These are phyloP conservation scores for Penicillium cinerascens DNA, from an alignment of 495 filamentous ascomycete genomes.

Conservation along the genomic window DNA sequence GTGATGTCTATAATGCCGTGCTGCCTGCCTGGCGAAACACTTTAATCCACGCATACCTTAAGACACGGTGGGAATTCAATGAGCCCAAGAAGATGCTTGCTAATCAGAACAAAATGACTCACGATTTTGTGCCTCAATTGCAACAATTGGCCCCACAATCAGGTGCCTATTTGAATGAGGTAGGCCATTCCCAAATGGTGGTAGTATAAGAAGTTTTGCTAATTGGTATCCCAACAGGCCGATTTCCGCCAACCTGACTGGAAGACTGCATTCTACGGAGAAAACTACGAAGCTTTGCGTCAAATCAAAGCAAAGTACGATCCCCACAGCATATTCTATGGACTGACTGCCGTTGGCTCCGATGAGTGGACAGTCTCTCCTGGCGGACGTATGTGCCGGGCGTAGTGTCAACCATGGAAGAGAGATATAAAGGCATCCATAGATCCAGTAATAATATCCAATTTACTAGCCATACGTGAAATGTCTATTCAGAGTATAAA, in stretches of 20 bases:
- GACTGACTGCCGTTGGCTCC: conserved; percentile 14
- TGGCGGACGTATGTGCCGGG: conserved; percentile 11
- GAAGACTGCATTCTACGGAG: conserved; percentile 10
- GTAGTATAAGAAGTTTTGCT: neutral
- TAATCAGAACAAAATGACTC: conserved; percentile 8
- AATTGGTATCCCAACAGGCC: conserved; percentile 1
- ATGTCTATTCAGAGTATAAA: too few species aligned
- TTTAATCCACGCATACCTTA: conserved; percentile 3
- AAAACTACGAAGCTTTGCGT: conserved; percentile 9
- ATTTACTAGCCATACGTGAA: too few species aligned
- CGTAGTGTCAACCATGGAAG: neutral
- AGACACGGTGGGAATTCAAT: conserved; percentile 8
- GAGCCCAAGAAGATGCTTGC: conserved; percentile 2
- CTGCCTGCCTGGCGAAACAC: conserved; percentile 11
- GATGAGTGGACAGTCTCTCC: conserved; percentile 15
- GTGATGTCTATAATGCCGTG: conserved; percentile 10
- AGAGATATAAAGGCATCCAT: neutral
- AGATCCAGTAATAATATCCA: too few species aligned
- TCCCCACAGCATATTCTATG: conserved; percentile 13
- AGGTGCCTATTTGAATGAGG: conserved; percentile 16
- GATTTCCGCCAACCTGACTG: conserved; percentile 15
- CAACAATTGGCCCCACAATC: conserved; percentile 4
- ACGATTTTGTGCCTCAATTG: conserved; percentile 4
- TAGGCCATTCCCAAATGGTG: neutral
- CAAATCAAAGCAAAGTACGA: conserved; percentile 14